phyloP scores from a whole-genome alignment of 305 asterid species.

The Fraxinus latifolia region DNA sequence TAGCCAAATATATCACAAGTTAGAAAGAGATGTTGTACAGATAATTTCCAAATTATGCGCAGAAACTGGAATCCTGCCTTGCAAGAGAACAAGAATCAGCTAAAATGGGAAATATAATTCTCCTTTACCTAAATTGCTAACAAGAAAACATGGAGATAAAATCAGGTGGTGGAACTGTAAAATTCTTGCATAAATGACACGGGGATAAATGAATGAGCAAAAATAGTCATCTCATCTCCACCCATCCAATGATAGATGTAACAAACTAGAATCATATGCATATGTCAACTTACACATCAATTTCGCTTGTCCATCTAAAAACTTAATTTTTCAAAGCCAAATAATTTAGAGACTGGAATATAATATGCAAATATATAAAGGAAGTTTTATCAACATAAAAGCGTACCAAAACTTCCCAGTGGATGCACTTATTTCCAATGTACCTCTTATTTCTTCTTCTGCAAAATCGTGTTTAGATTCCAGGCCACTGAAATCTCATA shows the following conservation, averaged over 20 bases:
- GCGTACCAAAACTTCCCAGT: slow-evolving; percentile 75
- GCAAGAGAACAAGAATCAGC: neutral
- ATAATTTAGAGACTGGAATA: neutral
- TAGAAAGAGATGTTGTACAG: neutral
- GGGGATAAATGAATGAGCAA: neutral
- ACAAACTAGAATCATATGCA: neutral
- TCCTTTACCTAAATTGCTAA: neutral
- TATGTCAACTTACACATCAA: slow-evolving; percentile 3
- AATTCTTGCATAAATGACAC: neutral
- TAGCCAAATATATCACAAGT: neutral
- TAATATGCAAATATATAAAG: neutral
- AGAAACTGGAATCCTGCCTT: neutral
- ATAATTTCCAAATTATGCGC: neutral
- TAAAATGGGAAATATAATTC: neutral
- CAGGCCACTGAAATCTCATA: slow-evolving; percentile 32
- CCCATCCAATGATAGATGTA: neutral
- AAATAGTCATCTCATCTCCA: neutral
- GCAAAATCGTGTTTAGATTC: slow-evolving; percentile 37
- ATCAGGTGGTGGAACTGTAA: neutral
- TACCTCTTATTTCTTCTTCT: slow-evolving; percentile 45
- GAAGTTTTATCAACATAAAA: neutral
- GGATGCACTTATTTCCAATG: slow-evolving; percentile 59
- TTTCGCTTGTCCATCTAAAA: neutral
- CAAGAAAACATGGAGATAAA: neutral
- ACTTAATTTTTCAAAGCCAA: neutral